Evolutionary conservation across 306 rosid species (phyloP).

Genomic region (Cercis canadensis): DNA sequence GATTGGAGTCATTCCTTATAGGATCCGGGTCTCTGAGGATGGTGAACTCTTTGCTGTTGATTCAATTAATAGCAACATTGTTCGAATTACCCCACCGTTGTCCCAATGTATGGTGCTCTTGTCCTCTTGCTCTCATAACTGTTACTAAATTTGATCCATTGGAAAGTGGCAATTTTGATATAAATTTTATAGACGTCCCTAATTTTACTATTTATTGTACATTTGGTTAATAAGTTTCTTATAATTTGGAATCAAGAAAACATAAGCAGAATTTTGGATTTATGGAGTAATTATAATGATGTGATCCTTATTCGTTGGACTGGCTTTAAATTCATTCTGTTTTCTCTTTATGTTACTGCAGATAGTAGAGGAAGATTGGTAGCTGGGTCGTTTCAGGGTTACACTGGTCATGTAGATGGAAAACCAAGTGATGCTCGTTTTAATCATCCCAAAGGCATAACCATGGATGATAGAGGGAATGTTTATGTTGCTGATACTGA

Average conservation of each 20-base stretch:
- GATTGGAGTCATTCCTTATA: slow-evolving; percentile 83
- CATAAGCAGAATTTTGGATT: slow-evolving; percentile 1
- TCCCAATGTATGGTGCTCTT: slow-evolving; percentile 75
- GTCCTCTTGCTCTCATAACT: slow-evolving; percentile 5
- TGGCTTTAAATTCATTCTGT: slow-evolving; percentile 4
- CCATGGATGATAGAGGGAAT: slow-evolving; percentile 95
- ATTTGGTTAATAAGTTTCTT: slow-evolving; percentile 17
- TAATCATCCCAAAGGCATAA: slow-evolving; percentile 90
- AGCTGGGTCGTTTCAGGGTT: slow-evolving; percentile 98
- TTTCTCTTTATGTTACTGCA: slow-evolving; percentile 49
- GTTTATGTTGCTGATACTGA: slow-evolving; percentile 95
- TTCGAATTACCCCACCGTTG: slow-evolving; percentile 83
- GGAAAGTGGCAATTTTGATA: background rate
- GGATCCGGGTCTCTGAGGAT: slow-evolving; percentile 82
- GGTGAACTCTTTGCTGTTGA: slow-evolving; percentile 91
- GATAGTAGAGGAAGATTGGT: slow-evolving; percentile 98
- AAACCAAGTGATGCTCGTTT: slow-evolving; percentile 94
- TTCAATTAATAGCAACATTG: slow-evolving; percentile 82
- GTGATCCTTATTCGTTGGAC: background rate
- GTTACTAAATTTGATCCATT: slow-evolving; percentile 15
- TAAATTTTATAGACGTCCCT: background rate
- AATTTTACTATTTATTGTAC: background rate
- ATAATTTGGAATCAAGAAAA: background rate
- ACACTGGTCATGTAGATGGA: slow-evolving; percentile 92
- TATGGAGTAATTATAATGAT: background rate